Evolutionary conservation across 164 flowering plant species (phyloP).

Genomic region (Aristolochia fimbriata): DNA sequence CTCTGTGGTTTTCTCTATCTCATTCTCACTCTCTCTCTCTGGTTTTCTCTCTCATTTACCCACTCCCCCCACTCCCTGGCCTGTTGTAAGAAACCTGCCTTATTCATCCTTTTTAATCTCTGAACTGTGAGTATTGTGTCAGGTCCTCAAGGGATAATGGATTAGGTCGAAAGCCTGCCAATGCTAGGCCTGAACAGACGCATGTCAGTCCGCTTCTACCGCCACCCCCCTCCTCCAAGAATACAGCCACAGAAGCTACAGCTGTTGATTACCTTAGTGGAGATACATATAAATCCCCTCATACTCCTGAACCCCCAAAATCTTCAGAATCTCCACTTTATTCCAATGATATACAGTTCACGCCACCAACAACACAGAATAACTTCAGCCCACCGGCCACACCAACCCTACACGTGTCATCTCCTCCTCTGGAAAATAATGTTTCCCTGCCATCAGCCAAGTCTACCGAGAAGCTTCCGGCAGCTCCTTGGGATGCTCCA

Average conservation of each 20-base stretch:
- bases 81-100: too few relatives aligned
- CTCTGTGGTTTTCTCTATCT: too few relatives aligned
- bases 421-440: slow-evolving; percentile 13
- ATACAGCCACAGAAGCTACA: slow-evolving; percentile 26
- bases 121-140: slow-evolving; percentile 6
- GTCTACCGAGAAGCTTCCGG: slow-evolving; percentile 36
- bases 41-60: too few relatives aligned
- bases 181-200: slow-evolving; percentile 19
- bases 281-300: slow-evolving; percentile 43
- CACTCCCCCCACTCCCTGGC: too few relatives aligned
- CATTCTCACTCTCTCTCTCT: too few relatives aligned
- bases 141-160: slow-evolving; percentile 57
- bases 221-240: slow-evolving; percentile 71
- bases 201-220: slow-evolving; percentile 53
- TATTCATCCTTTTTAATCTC: too few relatives aligned
- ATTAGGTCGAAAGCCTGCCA: slow-evolving; percentile 29
- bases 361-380: slow-evolving; percentile 8
- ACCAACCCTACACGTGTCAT: not conserved
- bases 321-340: slow-evolving; percentile 13
- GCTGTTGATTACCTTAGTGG: slow-evolving; percentile 84
- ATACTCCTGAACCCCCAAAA: slow-evolving; percentile 19
- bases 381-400: slow-evolving; percentile 6
- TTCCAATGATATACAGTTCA: slow-evolving; percentile 1
- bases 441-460: slow-evolving; percentile 23
- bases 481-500: slow-evolving; percentile 47